Conservation (phyloP, 306 rosid species). For the Nissolia schottii region DNA sequence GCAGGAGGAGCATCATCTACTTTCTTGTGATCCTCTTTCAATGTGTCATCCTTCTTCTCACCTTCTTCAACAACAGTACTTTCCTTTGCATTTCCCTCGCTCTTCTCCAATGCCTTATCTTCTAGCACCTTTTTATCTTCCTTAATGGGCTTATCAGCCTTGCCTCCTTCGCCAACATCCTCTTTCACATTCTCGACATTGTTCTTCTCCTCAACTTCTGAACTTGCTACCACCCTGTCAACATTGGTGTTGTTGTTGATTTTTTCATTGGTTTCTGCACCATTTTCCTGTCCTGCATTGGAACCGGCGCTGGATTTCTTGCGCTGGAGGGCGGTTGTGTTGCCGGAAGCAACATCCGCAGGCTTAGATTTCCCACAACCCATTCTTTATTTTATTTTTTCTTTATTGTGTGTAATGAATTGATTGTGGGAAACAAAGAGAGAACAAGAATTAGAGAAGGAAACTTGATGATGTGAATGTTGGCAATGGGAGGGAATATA, state of each 20-base stretch:
- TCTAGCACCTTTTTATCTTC: background rate
- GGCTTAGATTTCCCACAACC: conserved; percentile 93
- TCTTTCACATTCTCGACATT: background rate
- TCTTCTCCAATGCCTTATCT: background rate
- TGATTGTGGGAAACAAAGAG: background rate
- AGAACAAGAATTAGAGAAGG: background rate
- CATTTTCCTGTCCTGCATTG: conserved; percentile 12
- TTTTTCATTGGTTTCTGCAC: background rate
- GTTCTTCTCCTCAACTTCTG: background rate
- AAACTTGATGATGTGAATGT: background rate
- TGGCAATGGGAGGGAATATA: background rate
- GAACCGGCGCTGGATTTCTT: conserved; percentile 30
- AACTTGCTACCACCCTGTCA: background rate
- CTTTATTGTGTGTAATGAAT: background rate
- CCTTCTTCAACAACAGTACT: background rate
- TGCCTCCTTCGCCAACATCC: background rate
- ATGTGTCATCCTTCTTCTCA: conserved; percentile 22
- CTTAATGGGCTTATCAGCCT: background rate
- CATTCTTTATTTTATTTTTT: conserved; percentile 26
- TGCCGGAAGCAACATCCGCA: conserved; percentile 53
- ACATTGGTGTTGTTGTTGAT: background rate
- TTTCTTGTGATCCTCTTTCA: background rate
- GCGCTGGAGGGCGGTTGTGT: conserved; percentile 39
- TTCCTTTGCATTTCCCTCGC: background rate
- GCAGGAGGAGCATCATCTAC: background rate